phyloP scores from a whole-genome alignment of 2,329 filamentous ascomycete genomes.

The Fusarium sp. region DNA sequence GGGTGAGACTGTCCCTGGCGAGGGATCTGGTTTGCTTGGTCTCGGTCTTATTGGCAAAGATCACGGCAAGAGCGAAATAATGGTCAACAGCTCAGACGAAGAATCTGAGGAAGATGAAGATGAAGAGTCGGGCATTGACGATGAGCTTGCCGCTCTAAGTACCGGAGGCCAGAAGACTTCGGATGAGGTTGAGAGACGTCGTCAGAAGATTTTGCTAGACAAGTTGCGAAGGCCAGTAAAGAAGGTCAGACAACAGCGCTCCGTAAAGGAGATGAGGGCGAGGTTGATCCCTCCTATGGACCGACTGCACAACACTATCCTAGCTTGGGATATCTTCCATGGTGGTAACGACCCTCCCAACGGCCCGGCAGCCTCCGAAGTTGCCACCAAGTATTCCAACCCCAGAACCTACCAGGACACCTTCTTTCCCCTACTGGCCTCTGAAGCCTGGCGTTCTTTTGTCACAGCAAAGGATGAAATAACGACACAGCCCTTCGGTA shows the following conservation, averaged over 20 bases:
- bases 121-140: conserved; percentile 66
- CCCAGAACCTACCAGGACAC: conserved; percentile 86
- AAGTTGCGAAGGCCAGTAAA: conserved; percentile 80
- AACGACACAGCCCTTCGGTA: conserved; percentile 82
- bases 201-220: conserved; percentile 64
- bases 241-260: conserved; percentile 83
- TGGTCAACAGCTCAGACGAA: conserved; percentile 87
- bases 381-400: conserved; percentile 82
- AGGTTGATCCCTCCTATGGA: conserved; percentile 91
- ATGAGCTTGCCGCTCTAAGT: conserved; percentile 62
- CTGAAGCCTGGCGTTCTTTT: conserved; percentile 97
- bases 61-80: conserved; percentile 86
- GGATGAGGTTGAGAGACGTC: conserved; percentile 61
- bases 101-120: conserved; percentile 78
- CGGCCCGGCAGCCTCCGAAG: conserved; percentile 78
- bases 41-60: conserved; percentile 83
- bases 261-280: conserved; percentile 93
- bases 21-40: conserved; percentile 82
- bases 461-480: conserved; percentile 90
- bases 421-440: conserved; percentile 89
- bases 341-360: conserved; percentile 87
- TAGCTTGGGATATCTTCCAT: conserved; percentile 96
- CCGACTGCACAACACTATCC: conserved; percentile 83
- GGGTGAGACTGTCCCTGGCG: conserved; percentile 65
- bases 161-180: conserved; percentile 63